Conservation (phyloP, 2,329 filamentous ascomycete genomes). For the Leptographium wingfieldii region DNA sequence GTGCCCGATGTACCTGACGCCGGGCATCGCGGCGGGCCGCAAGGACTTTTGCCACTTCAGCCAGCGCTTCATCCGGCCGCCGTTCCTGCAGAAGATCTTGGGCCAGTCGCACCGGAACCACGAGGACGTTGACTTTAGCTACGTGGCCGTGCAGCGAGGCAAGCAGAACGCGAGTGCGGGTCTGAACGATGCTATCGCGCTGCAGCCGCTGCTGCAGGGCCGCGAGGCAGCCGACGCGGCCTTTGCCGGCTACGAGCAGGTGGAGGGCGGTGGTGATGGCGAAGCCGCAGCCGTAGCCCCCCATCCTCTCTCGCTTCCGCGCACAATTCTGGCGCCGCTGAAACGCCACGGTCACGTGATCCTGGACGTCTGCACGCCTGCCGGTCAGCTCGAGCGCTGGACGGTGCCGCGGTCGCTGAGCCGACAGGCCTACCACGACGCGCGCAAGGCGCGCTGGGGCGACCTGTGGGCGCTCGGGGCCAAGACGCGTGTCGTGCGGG, state of each 20-base stretch:
- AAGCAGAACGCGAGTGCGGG: conserved; percentile 11
- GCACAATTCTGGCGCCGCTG: conserved; percentile 65
- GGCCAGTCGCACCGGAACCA: conserved; percentile 61
- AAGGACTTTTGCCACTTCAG: conserved; percentile 87
- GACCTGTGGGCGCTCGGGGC: conserved; percentile 93
- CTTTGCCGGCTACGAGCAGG: conserved; percentile 62
- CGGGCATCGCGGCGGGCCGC: conserved; percentile 58
- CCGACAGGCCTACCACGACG: conserved; percentile 77
- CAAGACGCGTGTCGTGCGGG: conserved; percentile 61
- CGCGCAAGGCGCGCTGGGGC: conserved; percentile 81
- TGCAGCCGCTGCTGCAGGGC: conserved; percentile 27
- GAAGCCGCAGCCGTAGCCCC: conserved; percentile 18
- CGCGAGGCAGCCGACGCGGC: conserved; percentile 49
- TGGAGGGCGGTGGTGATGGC: neutral
- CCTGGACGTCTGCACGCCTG: conserved; percentile 80
- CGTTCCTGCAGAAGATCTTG: conserved; percentile 67
- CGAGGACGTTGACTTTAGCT: conserved; percentile 85
- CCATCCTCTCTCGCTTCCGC: conserved; percentile 59
- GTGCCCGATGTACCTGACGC: conserved; percentile 76
- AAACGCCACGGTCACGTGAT: conserved; percentile 84
- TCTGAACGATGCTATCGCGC: conserved; percentile 1
- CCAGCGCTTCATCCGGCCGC: conserved; percentile 77
- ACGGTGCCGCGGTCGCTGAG: conserved; percentile 74
- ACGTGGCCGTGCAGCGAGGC: conserved; percentile 73
- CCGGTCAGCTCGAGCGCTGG: conserved; percentile 83